Evolutionary conservation across 768 basidiomycete species (phyloP), one percentile per base, ranked within the genome.

Genomic region (Amanita pseudoporphyria): DNA sequence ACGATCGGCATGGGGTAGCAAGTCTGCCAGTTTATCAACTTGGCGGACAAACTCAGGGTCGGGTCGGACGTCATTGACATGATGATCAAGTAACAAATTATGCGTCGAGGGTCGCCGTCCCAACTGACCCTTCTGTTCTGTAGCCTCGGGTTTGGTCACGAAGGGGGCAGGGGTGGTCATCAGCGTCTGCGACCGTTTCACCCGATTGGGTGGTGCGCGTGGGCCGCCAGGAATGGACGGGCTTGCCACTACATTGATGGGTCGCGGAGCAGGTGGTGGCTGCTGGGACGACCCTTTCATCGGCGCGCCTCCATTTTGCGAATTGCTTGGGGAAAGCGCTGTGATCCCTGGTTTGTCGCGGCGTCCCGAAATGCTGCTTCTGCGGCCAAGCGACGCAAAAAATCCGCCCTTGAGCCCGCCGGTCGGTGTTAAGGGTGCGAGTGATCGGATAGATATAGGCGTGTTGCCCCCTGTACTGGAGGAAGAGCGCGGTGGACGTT

Each of bases 321-420:
- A 41, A 24, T 45, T 45, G 32, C 30, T 18, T 10, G 44, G 51
- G 26, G 57, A 66, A 1, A 68, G 64, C 16, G 51, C 42, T 7
- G 33, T 52, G 12, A 52, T 39, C 14, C 37, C 51, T 19, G 44
- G 36, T 10, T 38, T 53, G 40, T 42, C 39, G 13, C 58, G 59
- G 18, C 54, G 47, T 16, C 63, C 56, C 1, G 63, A 60, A 9
- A 71, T 54, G 59, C 87, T 88, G 18, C 78, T 70, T 60, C 81
- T 87, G 21, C 87, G 73, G 10, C 85, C 83, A 13, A 90, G 72
- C 0, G 85, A 81, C 3, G 87, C 71, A 60, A 90, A 84, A 66
- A 89, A 88, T 32, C 73, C 77, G 9, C 77, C 74, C n/a, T 74
- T 68, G 53, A 73, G 80, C 40, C 33, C 10, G 22, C 59, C 62